Evolutionary conservation across 2,329 filamentous ascomycete genomes (phyloP), one percentile per base, ranked within the genome.

Genomic region (Ascochyta fabae): DNA sequence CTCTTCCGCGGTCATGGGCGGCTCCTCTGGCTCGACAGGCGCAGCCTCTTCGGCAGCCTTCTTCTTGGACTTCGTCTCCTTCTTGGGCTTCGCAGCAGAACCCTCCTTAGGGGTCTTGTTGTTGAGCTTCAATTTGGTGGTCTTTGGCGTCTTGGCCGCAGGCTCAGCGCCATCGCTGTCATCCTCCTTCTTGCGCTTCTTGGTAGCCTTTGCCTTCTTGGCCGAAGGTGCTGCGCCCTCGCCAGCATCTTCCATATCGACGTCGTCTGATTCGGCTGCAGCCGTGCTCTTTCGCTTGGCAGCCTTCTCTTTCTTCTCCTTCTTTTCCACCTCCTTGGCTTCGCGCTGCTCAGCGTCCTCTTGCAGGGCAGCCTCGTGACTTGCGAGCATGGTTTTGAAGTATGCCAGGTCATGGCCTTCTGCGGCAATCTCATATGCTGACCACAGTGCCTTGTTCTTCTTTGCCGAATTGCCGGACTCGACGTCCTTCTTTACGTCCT

Each of bases 341-440:
- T 91, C 88, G 61, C 87, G 82, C 64, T 88, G 88, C 62, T 88
- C 84, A 36, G 83, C 80, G 54, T 85, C 83, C 61, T 81, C 77
- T 58, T 81, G 75, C 51, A 86, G 60, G 13, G 84, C 84, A 54
- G 81, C 77, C 61, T 87, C 80, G 66, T 86, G 85, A 26, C 83
- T 79, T 15, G 74, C 70, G 41, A 98, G 83, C 59, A 97, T 81
- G 12, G 86, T 83, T 80, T 97, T 96, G 83, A 93, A 98, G 77
- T 91, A 86, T 4, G 88, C 81, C 31, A 99, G 80, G 51, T 90
- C 85, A 67, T 96, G 85, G 48, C 87, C 84, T 73, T 96, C 88
- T 13, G 88, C 83, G 10, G 93, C 94, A 56, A 97, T 84, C 59
- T 87, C 78, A 78, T 93, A 96, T 1, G 95, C 95, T 39, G 85